These are phyloP conservation scores for Phyllosticta citrichinensis DNA, from an alignment of 2,329 filamentous ascomycete species.

Conservation along the genomic window DNA sequence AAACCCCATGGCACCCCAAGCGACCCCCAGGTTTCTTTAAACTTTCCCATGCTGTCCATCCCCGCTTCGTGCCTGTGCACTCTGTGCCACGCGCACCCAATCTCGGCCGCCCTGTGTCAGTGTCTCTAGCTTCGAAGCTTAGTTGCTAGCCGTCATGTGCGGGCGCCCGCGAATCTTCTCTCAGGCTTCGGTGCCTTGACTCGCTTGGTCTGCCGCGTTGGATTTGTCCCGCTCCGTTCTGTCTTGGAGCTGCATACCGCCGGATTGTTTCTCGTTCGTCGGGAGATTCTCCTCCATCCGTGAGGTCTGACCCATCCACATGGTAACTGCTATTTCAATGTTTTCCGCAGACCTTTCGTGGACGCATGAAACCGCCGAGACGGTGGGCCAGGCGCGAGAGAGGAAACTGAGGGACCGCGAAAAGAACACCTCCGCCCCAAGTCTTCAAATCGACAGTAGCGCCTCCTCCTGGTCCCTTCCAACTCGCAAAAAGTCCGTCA, in stretches of 20 bases:
- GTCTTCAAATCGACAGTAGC: not conserved
- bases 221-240: not conserved
- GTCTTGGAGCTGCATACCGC: not conserved
- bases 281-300: not conserved
- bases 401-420: slow-evolving; percentile 18
- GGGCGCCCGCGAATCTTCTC: not conserved
- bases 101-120: not conserved
- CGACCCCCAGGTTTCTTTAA: not conserved
- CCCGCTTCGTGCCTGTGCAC: not conserved
- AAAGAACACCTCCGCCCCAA: slow-evolving; percentile 12
- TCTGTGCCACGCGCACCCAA: not conserved
- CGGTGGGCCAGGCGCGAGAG: slow-evolving; percentile 27
- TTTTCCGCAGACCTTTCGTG: slow-evolving; percentile 31
- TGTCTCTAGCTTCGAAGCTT: not conserved
- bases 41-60: not conserved
- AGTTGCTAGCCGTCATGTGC: not conserved
- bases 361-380: slow-evolving; percentile 24
- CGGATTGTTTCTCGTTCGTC: not conserved
- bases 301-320: not conserved
- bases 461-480: slow-evolving; percentile 7
- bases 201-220: not conserved
- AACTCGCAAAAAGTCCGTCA: not conserved
- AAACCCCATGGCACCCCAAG: not conserved
- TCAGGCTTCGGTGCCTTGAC: not conserved
- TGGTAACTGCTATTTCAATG: slow-evolving; percentile 16